These are phyloP conservation scores for Metschnikowia baotianmanensis DNA, from an alignment of 805 yeast genomes.

Conservation along the genomic window DNA sequence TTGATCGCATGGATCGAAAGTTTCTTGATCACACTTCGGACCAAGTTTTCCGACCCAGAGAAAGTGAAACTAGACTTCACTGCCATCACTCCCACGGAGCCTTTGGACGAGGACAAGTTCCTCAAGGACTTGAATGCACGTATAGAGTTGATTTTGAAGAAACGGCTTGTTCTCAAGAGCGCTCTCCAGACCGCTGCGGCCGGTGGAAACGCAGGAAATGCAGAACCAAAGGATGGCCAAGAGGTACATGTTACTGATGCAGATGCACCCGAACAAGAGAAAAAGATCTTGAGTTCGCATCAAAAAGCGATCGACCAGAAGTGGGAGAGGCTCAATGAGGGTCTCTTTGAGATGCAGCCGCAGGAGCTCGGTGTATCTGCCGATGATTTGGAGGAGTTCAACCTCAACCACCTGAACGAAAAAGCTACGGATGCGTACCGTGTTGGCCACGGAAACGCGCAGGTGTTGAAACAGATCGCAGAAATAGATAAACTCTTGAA, in stretches of 20 bases:
- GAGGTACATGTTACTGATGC: background rate
- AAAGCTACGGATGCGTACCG: conserved; percentile 7
- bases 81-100: conserved; percentile 14
- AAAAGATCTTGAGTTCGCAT: conserved; percentile 22
- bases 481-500: conserved; percentile 12
- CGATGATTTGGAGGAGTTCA: conserved; percentile 46
- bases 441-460: conserved; percentile 9
- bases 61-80: conserved; percentile 46
- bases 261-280: conserved; percentile 21
- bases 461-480: conserved; percentile 13
- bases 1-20: conserved; percentile 72
- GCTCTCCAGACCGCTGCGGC: conserved; percentile 22
- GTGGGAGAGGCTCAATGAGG: conserved; percentile 46
- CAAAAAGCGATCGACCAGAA: conserved; percentile 27
- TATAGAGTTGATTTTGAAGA: conserved; percentile 35
- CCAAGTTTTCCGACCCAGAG: conserved; percentile 48
- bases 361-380: conserved; percentile 37
- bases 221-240: background rate
- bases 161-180: conserved; percentile 38
- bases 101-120: conserved; percentile 34
- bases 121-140: conserved; percentile 39
- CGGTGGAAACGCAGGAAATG: background rate
- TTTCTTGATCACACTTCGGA: conserved; percentile 60
- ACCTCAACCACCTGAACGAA: conserved; percentile 21
- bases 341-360: conserved; percentile 26